Base-by-base conservation (phyloP, 2,329 filamentous ascomycete species). In the Penicillium italicum region DNA sequence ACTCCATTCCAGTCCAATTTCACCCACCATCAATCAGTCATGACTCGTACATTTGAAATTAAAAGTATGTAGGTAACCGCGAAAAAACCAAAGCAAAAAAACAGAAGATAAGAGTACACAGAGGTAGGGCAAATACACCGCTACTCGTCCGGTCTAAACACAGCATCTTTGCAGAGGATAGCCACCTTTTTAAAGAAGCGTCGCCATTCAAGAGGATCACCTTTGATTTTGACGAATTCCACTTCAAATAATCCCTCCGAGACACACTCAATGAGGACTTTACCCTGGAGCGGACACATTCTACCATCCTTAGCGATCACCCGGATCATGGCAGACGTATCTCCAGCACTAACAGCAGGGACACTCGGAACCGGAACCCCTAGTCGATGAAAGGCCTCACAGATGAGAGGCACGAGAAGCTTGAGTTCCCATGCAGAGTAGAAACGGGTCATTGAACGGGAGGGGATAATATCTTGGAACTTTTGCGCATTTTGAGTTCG, bases 111-210 rank as follows among this genome's bases (percentile, higher is more conserved):
- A 3, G 22, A 43, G 14, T 18, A n/a, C 43, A 53, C 11, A 43
- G 18, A 47, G 28, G 10, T 18, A 50, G 11, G 16, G 5, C 5
- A 46, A 9, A 34, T 1, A 33, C 12, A n/a, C 2, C 14, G 41
- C 58, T 54, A 76, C 52, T 67, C 66, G 55, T 82, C 77, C 44
- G 83, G 83, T 62, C 80, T 81, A 71, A 85, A 89, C 42, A 97
- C 87, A 9, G 85, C 91, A 69, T 96, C 91, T 69, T 90, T 90
- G 76, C 92, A 95, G 57, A 93, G 79, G 60, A 95, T 80, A 30
- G 90, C 90, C n/a, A 97, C 84, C 73, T 91, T 92, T 77, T 99
- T 99, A 80, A 99, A 99, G 71, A 99, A 91, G 33, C 94, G 81
- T 58, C 94, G 84, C 94, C 95, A 99, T 77, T 97, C 93, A 47